Evolutionary conservation across 116 monocot species (phyloP).

Genomic region (Zostera marina): DNA sequence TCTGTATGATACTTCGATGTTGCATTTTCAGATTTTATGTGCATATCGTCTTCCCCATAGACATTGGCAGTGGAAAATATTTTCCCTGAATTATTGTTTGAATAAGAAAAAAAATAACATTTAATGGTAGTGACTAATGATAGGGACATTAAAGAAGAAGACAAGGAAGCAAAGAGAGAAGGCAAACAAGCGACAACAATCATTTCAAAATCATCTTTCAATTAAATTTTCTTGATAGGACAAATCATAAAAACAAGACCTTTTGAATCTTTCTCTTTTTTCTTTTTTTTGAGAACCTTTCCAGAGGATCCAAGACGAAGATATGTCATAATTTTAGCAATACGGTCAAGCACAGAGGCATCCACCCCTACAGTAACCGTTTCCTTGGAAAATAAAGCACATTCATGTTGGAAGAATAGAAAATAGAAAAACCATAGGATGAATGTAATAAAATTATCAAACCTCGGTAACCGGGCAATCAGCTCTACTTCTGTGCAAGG

Average conservation of each 20-base stretch:
- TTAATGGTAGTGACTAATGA: no score
- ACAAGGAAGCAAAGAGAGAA: not conserved
- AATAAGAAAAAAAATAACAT: not conserved
- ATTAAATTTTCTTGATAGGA: not conserved
- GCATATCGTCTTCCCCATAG: slow-evolving; percentile 43
- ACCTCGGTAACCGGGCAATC: slow-evolving; percentile 94
- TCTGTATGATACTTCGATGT: slow-evolving; percentile 27
- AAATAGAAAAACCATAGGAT: not conserved
- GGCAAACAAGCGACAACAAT: not conserved
- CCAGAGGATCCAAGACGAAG: slow-evolving; percentile 98
- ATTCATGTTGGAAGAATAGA: not conserved
- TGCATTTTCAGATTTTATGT: slow-evolving; percentile 22
- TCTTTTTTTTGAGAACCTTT: slow-evolving; percentile 98
- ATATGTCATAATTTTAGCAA: slow-evolving; percentile 99
- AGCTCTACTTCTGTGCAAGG: slow-evolving; percentile 91
- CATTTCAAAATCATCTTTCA: not conserved
- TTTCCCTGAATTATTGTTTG: slow-evolving; percentile 25
- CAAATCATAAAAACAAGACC: slow-evolving; percentile 30
- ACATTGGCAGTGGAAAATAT: slow-evolving; percentile 19
- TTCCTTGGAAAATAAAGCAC: slow-evolving; percentile 37
- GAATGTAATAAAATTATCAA: not conserved
- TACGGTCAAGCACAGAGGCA: slow-evolving; percentile 92
- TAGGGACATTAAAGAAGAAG: not conserved
- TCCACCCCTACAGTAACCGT: slow-evolving; percentile 89
- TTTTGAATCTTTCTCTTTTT: slow-evolving; percentile 78